Base-by-base conservation (phyloP, 768 basidiomycete species). In the Psilocybe tampanensis region DNA sequence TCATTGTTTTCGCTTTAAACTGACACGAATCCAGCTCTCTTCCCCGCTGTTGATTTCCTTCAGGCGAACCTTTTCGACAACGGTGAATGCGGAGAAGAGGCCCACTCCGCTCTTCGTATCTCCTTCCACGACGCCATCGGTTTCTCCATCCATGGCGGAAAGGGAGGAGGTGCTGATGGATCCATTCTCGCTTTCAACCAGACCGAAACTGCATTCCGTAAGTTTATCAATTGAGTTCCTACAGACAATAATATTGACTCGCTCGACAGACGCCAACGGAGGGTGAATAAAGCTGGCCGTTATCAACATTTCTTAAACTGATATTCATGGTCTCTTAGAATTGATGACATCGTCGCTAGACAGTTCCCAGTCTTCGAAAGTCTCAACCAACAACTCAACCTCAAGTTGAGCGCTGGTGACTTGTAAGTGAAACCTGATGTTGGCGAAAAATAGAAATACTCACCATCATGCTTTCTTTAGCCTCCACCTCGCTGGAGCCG, bases 21-120 rank as follows among this genome's bases (percentile, higher is more conserved):
- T n/a, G n/a, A n/a, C n/a, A 29, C 9, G 12, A 21, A 48, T 11
- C 24, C 41, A 60, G 64, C 59, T 17, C 51, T 65, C 29, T 62
- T 63, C 64, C 64, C 64, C 18, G 47, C 62, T 29, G 64, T 67
- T 21, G 57, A 58, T 17, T 33, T 47, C 11, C 36, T 58, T 1
- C 57, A 58, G 15, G 13, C 52, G 9, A 36, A 58, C 26, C 41
- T 58, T 13, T 58, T 58, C 43, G 57, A 58, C 36, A 52, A 52
- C n/a, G 57, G 51, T 26, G 57, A 58, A 55, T 75, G 74, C 56
- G 70, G 72, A 43, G 70, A 73, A 55, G 65, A 70, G 48, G 55
- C 61, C 32, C 65, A 65, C 52, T 59, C 60, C 45, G 66, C 65
- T 56, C 62, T 65, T 34, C 64, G 55, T 33, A 23, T 58, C 2